Evolutionary conservation across 345 rosid species (phyloP).

Genomic region (Passiflora organensis): DNA sequence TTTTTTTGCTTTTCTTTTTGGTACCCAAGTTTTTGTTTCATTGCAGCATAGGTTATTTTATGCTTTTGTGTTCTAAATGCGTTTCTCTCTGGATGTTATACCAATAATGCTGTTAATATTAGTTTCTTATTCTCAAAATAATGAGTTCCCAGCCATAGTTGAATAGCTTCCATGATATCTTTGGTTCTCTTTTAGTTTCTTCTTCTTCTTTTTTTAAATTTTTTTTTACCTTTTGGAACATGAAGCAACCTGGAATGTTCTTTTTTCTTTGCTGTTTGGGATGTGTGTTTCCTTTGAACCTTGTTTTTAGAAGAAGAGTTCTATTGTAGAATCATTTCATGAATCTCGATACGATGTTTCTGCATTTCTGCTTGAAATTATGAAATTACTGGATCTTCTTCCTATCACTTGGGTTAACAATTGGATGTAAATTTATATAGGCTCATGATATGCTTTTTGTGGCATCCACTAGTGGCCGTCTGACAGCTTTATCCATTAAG

Average conservation of each 20-base stretch:
- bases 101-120: too few relatives aligned
- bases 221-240: neutral
- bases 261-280: too few relatives aligned
- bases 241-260: too few relatives aligned
- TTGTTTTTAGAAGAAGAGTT: too few relatives aligned
- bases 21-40: too few relatives aligned
- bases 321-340: neutral
- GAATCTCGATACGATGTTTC: neutral
- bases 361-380: neutral
- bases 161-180: too few relatives aligned
- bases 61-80: too few relatives aligned
- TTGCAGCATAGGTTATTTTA: too few relatives aligned
- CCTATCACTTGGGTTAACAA: slow-evolving; percentile 8
- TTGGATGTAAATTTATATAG: slow-evolving; percentile 32
- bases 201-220: too few relatives aligned
- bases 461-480: slow-evolving; percentile 80
- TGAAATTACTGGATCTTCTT: slow-evolving; percentile 11
- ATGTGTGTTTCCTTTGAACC: too few relatives aligned
- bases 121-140: too few relatives aligned
- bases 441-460: slow-evolving; percentile 47
- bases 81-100: neutral
- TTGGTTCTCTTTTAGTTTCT: neutral
- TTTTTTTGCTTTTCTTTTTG: slow-evolving; percentile 3
- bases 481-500: slow-evolving; percentile 71
- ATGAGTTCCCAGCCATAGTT: too few relatives aligned